Base-by-base conservation (phyloP, 768 basidiomycete species). In the Albatrellus ellisii region DNA sequence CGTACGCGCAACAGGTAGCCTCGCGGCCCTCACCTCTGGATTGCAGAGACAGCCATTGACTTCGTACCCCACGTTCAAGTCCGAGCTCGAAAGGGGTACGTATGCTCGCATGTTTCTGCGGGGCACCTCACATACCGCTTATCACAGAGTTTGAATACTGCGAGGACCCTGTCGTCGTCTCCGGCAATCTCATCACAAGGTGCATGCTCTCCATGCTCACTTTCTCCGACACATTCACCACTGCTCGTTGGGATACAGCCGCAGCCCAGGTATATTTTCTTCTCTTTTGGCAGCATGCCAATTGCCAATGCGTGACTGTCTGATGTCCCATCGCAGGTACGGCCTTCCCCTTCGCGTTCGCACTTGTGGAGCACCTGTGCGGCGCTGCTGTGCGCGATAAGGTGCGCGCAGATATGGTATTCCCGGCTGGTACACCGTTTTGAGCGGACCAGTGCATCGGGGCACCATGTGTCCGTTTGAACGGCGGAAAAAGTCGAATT, bases 141-240 rank as follows among this genome's bases (percentile, higher is more conserved):
- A 34, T 24, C 32, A 39, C 48, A 86, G 86, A 62, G 8, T 89
- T 80, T 46, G 74, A 79, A 0, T 89, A 89, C 55, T 69, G 65
- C 4, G 85, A 87, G 45, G 74, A 79, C 4, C 52, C 77, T 2
- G 85, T 87, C 5, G 81, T 87, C 27, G 62, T 83, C 15, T 83
- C 82, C 4, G 72, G 69, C 0, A 77, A 73, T 39, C 65, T 89
- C 4, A 67, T 89, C 9, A 87, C 85, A n/a, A 87, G 82, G 84
- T 81, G 42, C 25, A 62, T 51, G 35, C 4, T 21, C 27, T 22
- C 7, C 49, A 8, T 26, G 20, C 12, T 1, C 9, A 35, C 33
- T 6, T 39, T 20, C 7, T 37, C 36, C 32, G 41, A 42, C 18
- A 39, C 18, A 5, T 36, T 15, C 25, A 36, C 21, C 46, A 41